Conservation (phyloP, 179 eudicot genomes). For the Heliamphora pulchella region DNA sequence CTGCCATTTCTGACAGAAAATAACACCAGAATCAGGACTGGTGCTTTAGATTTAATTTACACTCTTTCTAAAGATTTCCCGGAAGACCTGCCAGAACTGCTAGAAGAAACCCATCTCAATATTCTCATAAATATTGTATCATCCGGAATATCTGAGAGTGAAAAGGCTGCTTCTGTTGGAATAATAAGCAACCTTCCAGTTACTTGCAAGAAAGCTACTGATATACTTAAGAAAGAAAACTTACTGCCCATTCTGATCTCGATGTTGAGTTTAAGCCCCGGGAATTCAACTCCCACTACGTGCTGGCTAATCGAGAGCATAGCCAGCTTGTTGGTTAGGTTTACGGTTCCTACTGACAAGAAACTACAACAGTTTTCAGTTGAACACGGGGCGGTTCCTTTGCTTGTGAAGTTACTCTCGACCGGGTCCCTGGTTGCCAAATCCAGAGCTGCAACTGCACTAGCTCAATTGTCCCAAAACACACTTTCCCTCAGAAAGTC, state of each 20-base stretch:
- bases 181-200: slow-evolving; percentile 64
- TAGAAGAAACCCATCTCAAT: slow-evolving; percentile 42
- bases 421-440: slow-evolving; percentile 45
- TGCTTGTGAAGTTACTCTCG: slow-evolving; percentile 53
- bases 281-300: slow-evolving; percentile 25
- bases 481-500: slow-evolving; percentile 29
- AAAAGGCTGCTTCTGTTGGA: slow-evolving; percentile 64
- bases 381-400: slow-evolving; percentile 50
- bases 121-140: slow-evolving; percentile 39
- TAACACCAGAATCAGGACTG: slow-evolving; percentile 38
- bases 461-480: slow-evolving; percentile 65
- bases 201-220: slow-evolving; percentile 49
- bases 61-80: slow-evolving; percentile 44
- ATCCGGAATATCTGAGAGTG: slow-evolving; percentile 38
- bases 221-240: slow-evolving; percentile 46
- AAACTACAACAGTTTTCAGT: slow-evolving; percentile 55
- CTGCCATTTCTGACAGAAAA: slow-evolving; percentile 49
- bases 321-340: slow-evolving; percentile 52
- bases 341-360: slow-evolving; percentile 64
- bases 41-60: slow-evolving; percentile 48
- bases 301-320: slow-evolving; percentile 44
- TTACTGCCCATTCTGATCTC: slow-evolving; percentile 49
- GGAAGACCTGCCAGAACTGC: slow-evolving; percentile 37
- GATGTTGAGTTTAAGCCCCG: slow-evolving; percentile 28
- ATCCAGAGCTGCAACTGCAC: slow-evolving; percentile 57